phyloP scores from a whole-genome alignment of 2,329 filamentous ascomycete genomes.

The Calonectria leucothoes region DNA sequence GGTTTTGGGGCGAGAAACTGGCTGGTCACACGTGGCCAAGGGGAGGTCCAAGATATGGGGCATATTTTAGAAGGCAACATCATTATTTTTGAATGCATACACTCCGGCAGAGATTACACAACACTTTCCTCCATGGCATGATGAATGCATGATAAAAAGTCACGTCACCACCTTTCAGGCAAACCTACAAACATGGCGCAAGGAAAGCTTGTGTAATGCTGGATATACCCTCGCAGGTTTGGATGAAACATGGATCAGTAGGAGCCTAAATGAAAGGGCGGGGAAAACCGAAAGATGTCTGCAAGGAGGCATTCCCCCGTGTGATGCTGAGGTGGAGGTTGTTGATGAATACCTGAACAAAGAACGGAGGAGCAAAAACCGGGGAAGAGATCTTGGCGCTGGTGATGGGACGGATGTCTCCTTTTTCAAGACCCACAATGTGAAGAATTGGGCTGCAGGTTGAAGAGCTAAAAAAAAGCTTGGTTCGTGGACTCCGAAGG shows the following conservation, averaged over 20 bases:
- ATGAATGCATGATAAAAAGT: background rate
- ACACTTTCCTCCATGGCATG: background rate
- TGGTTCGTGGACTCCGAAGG: slow-evolving; percentile 4
- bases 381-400: background rate
- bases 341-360: background rate
- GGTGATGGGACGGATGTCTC: background rate
- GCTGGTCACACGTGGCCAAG: background rate
- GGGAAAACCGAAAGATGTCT: background rate
- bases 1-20: no score
- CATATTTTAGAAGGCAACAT: background rate
- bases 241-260: background rate
- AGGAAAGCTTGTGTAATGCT: background rate
- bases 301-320: background rate
- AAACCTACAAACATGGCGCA: background rate
- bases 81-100: background rate
- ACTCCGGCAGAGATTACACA: background rate
- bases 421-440: slow-evolving; percentile 32
- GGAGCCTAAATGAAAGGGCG: background rate
- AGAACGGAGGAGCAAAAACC: background rate
- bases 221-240: background rate
- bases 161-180: background rate
- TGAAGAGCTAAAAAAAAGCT: slow-evolving; percentile 1
- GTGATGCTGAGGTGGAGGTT: background rate
- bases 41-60: background rate
- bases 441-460: background rate